Evolutionary conservation across 108 stramenopile species (phyloP), one percentile per base, ranked within the genome.

Genomic region (Nannochloropsis salina): DNA sequence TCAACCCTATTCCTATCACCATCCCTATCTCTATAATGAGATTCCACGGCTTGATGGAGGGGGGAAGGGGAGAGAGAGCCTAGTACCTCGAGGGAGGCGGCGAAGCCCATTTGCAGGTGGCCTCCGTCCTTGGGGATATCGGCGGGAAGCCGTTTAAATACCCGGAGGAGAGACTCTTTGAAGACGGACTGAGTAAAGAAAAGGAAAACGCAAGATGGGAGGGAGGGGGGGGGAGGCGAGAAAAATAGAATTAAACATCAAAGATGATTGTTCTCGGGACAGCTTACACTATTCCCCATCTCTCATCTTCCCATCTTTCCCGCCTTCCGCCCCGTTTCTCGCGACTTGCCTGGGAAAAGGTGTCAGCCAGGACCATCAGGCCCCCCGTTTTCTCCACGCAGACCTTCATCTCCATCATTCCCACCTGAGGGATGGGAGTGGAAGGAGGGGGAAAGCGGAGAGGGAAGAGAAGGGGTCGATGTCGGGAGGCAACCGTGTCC

Each of bases 301-400:
- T n/a, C n/a, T n/a, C 2, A 4, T 74, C 61, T n/a, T n/a, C n/a
- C 61, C 61, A 74, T 8, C 61, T n/a, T n/a, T 74, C 6, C 61
- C 61, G n/a, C 20, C 61, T n/a, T n/a, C 4, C 61, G 15, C n/a
- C 6, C 61, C 61, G 1, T 74, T n/a, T n/a, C 61, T 74, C 20
- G 2, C 20, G 8, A 15, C 61, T 15, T n/a, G 3, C 61, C 92
- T 99, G 98, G 45, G 94, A 94, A 88, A 98, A 99, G 45, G 95
- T 94, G 92, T 99, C 99, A 79, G 94, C 98, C 61, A 99, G 89
- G 9, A 99, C 96, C 94, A 95, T 94, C n/a, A 96, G 91, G 41
- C 98, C 99, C 45, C 98, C 99, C 15, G 97, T 98, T 44, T 95
- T 95, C 89, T 96, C 95, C 10, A 97, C 94, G 43, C 96, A 91